Evolutionary conservation across 768 basidiomycete genomes (phyloP).

Genomic region (Chalciporus sphaerocephalus): DNA sequence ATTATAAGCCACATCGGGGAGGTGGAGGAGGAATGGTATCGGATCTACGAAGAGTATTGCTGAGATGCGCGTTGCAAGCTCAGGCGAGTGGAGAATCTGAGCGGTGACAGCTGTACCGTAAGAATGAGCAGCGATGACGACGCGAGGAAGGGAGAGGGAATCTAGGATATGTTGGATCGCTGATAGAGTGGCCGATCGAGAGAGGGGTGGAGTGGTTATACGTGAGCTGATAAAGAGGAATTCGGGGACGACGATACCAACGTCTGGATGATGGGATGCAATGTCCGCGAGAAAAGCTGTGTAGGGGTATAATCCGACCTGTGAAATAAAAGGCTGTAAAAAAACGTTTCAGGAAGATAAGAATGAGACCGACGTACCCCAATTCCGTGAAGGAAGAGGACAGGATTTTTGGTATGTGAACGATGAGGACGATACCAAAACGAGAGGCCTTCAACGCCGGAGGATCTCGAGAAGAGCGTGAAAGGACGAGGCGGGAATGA

Average conservation of each 20-base stretch:
- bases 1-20: constrained; percentile 59
- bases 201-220: constrained; percentile 51
- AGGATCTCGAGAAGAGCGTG: constrained; percentile 40
- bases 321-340: not conserved
- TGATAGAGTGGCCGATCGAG: constrained; percentile 36
- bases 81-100: constrained; percentile 44
- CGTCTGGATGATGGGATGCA: constrained; percentile 39
- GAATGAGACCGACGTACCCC: no score
- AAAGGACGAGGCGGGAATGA: constrained; percentile 54
- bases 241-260: constrained; percentile 58
- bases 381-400: constrained; percentile 69
- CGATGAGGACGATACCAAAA: constrained; percentile 52
- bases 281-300: constrained; percentile 47
- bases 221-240: constrained; percentile 57
- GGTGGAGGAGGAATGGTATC: constrained; percentile 60
- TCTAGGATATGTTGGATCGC: constrained; percentile 45
- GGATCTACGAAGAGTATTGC: constrained; percentile 57
- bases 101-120: constrained; percentile 58
- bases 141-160: constrained; percentile 33
- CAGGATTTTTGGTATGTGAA: constrained; percentile 43
- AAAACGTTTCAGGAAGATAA: no score
- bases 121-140: constrained; percentile 54
- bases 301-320: constrained; percentile 66
- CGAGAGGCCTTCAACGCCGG: constrained; percentile 32
- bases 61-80: constrained; percentile 34